A percentile compares a stretch with the other conserved stretches of the same genome.
These are phyloP conservation scores for Auriculariales sp. DNA, from an alignment of 768 basidiomycete species.

Conservation along the genomic window DNA sequence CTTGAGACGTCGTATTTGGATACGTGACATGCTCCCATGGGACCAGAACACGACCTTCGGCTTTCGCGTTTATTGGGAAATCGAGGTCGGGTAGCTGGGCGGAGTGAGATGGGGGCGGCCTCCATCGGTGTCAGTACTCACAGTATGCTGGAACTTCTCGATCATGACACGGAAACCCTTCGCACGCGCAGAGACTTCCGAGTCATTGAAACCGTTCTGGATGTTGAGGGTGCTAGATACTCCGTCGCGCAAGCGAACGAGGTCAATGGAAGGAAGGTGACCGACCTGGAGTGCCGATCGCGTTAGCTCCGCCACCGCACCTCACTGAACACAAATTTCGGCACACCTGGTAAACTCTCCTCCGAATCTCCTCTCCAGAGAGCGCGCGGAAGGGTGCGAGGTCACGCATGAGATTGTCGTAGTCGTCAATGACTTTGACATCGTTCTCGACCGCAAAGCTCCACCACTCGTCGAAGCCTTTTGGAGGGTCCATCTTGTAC, in stretches of 20 bases:
- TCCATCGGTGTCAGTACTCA: constrained; percentile 17
- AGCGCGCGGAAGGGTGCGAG: constrained; percentile 75
- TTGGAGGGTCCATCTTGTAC: constrained; percentile 69
- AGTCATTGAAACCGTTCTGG: constrained; percentile 38
- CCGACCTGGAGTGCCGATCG: constrained; percentile 37
- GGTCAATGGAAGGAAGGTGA: constrained; percentile 66
- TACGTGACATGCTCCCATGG: constrained; percentile 78
- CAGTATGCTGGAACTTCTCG: constrained; percentile 48
- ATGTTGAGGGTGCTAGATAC: constrained; percentile 42
- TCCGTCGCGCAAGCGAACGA: constrained; percentile 68
- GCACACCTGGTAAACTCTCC: constrained; percentile 43
- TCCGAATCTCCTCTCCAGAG: constrained; percentile 54
- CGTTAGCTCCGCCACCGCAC: neutral
- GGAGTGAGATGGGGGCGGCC: constrained; percentile 3
- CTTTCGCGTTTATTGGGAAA: constrained; percentile 83
- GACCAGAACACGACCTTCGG: constrained; percentile 85
- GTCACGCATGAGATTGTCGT: constrained; percentile 65
- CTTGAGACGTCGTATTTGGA: constrained; percentile 48
- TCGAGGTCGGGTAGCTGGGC: constrained; percentile 82
- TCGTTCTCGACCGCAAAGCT: constrained; percentile 55
- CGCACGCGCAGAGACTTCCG: constrained; percentile 65
- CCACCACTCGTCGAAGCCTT: constrained; percentile 89
- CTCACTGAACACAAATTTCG: neutral
- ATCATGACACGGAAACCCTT: constrained; percentile 66
- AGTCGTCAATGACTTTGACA: constrained; percentile 80